These are phyloP conservation scores for Thozetella sp. DNA, from an alignment of 495 filamentous ascomycete species.

Conservation along the genomic window DNA sequence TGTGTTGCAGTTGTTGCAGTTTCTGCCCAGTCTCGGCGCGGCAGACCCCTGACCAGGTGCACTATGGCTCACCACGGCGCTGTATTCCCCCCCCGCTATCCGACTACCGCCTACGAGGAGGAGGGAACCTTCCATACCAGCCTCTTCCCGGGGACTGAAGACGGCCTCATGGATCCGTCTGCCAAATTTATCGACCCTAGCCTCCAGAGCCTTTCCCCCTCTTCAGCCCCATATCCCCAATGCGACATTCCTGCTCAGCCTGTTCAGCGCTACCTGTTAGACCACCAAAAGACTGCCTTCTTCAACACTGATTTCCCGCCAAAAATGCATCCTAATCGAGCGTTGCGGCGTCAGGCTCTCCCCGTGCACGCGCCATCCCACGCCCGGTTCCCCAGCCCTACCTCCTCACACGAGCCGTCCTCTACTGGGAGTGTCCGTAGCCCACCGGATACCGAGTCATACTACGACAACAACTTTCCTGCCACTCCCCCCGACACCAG, in stretches of 20 bases:
- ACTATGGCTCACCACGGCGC: conserved; percentile 7
- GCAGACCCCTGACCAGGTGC: not conserved
- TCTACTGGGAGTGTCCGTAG: conserved; percentile 35
- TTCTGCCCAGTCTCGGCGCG: not conserved
- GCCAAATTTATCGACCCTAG: conserved; percentile 18
- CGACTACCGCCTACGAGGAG: conserved; percentile 5
- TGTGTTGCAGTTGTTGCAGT: not conserved
- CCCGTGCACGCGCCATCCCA: conserved; percentile 20
- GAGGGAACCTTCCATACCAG: conserved; percentile 8
- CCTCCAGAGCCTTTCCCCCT: conserved; percentile 12
- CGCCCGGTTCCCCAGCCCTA: conserved; percentile 28
- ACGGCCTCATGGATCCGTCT: conserved; percentile 2
- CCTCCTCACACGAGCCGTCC: conserved; percentile 29
- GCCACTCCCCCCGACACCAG: conserved; percentile 31
- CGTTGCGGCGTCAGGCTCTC: conserved; percentile 11
- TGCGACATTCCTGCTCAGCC: conserved; percentile 11
- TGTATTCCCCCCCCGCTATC: not conserved
- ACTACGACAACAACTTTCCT: conserved; percentile 27
- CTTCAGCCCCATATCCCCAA: not conserved
- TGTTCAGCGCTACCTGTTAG: conserved; percentile 28
- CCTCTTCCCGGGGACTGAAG: conserved; percentile 4
- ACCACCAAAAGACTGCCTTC: conserved; percentile 20
- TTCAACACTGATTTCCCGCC: conserved; percentile 16
- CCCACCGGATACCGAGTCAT: conserved; percentile 37
- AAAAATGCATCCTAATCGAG: conserved; percentile 10